A percentile compares a stretch with the other conserved stretches of the same genome.
Conservation (phyloP, 169 alveolate species). For the Eimeria tenella region DNA sequence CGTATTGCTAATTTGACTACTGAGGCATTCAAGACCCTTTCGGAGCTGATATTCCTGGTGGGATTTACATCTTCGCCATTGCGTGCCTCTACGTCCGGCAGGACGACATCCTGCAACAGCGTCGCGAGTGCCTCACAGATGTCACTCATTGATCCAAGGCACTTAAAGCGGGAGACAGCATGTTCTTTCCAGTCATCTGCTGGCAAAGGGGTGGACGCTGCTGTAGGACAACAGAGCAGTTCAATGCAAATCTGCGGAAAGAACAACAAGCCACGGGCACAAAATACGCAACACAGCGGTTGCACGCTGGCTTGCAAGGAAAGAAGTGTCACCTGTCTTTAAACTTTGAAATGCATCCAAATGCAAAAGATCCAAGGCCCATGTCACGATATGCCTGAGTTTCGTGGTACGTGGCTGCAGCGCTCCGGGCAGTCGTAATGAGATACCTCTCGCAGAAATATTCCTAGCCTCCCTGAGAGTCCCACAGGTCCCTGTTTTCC, state of each 20-base stretch:
- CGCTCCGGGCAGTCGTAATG: too few species aligned
- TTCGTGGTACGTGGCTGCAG: background rate
- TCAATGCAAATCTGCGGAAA: slow-evolving; percentile 62
- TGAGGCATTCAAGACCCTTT: slow-evolving; percentile 30
- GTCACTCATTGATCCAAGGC: slow-evolving; percentile 70
- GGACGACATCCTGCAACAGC: slow-evolving; percentile 36
- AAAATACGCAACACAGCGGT: too few species aligned
- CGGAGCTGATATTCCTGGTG: slow-evolving; percentile 40
- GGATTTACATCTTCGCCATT: background rate
- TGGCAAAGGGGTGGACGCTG: slow-evolving; percentile 42
- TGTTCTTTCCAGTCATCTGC: slow-evolving; percentile 26
- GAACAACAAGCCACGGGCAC: background rate
- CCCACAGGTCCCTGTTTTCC: slow-evolving; percentile 74
- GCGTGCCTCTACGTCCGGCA: slow-evolving; percentile 24
- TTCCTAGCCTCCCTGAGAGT: slow-evolving; percentile 76
- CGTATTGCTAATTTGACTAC: slow-evolving; percentile 61
- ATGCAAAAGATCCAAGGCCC: background rate
- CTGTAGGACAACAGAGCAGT: slow-evolving; percentile 59
- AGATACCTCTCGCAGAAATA: slow-evolving; percentile 65
- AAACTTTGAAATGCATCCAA: background rate
- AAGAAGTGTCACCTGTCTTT: too few species aligned
- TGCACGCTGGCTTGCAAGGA: too few species aligned
- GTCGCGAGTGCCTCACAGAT: slow-evolving; percentile 62
- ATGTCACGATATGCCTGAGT: background rate
- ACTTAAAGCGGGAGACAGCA: slow-evolving; percentile 18